A percentile compares a stretch with the other conserved stretches of the same genome.
phyloP scores from a whole-genome alignment of 2,329 filamentous ascomycete genomes.

The Aspergillus candidus region DNA sequence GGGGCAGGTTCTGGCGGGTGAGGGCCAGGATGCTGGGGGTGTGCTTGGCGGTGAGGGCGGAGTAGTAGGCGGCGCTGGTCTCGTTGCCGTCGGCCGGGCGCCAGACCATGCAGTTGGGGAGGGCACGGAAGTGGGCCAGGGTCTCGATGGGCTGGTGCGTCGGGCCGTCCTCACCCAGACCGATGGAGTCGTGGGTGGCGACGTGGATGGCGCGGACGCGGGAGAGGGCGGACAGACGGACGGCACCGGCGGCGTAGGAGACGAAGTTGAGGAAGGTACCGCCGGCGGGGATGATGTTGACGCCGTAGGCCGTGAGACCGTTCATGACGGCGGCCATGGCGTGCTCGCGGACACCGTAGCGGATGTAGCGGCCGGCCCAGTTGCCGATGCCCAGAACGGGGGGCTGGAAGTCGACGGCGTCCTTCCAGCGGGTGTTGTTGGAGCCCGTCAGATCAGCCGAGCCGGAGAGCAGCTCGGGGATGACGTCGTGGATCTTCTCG shows the following conservation, averaged over 20 bases:
- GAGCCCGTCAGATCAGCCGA: conserved; percentile 97
- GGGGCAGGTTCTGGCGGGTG: conserved; percentile 95
- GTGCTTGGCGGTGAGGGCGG: conserved; percentile 80
- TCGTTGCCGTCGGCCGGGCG: conserved; percentile 97
- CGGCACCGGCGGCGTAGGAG: conserved; percentile 90
- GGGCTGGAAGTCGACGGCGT: conserved; percentile 94
- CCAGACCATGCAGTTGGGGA: conserved; percentile 99
- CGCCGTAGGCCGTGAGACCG: conserved; percentile 87
- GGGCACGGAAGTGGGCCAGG: conserved; percentile 93
- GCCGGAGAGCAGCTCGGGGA: conserved; percentile 91
- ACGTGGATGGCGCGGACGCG: conserved; percentile 90
- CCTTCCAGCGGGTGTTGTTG: conserved; percentile 98
- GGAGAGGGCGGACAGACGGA: conserved; percentile 88
- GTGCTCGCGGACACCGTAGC: conserved; percentile 49
- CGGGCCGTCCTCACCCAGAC: conserved; percentile 95
- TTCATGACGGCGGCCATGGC: conserved; percentile 50
- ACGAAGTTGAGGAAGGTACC: conserved; percentile 99
- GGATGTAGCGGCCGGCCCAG: conserved; percentile 78
- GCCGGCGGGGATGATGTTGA: conserved; percentile 79
- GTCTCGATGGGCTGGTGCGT: conserved; percentile 99
- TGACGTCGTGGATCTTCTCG: conserved; percentile 70
- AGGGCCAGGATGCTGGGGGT: conserved; percentile 91
- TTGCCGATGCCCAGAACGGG: conserved; percentile 78
- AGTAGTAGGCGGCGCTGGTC: conserved; percentile 95
- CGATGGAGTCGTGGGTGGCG: conserved; percentile 97